Percentiles rank a stretch among this genome's conserved stretches.
phyloP scores from a whole-genome alignment of 306 rosid species.

The Fragaria ananassa region DNA sequence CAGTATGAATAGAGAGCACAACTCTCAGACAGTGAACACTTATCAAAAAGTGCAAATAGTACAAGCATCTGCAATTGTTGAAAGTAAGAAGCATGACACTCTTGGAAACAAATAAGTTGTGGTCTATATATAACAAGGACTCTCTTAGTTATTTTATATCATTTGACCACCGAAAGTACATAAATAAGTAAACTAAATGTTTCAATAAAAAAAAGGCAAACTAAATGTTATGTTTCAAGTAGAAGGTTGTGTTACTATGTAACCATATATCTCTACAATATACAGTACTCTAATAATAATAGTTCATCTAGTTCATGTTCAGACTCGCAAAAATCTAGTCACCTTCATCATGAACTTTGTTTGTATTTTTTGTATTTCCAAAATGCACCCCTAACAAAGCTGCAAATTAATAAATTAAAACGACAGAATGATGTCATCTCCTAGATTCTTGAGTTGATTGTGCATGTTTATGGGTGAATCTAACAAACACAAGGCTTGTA shows the following conservation, averaged over 20 bases:
- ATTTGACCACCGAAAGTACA: not conserved
- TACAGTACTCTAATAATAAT: too few species aligned
- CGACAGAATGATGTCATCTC: too few species aligned
- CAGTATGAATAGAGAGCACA: too few species aligned
- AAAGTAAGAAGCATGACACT: not conserved
- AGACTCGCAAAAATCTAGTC: too few species aligned
- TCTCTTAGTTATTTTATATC: not conserved
- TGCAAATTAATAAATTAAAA: too few species aligned
- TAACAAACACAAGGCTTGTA: not conserved
- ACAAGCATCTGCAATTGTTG: not conserved
- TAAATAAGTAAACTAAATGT: not conserved
- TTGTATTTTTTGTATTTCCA: too few species aligned
- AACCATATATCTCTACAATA: too few species aligned
- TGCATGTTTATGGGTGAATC: not conserved
- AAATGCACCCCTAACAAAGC: too few species aligned
- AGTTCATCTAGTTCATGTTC: too few species aligned
- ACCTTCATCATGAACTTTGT: too few species aligned
- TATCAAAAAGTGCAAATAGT: not conserved
- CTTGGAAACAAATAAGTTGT: not conserved
- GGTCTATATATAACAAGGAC: not conserved
- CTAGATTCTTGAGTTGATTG: not conserved
- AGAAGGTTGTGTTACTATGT: not conserved
- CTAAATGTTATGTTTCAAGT: too few species aligned
- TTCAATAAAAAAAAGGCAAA: too few species aligned
- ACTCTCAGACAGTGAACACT: not conserved